Evolutionary conservation across 75 land plant genomes (phyloP).

Genomic region (Selaginella tamariscina): DNA sequence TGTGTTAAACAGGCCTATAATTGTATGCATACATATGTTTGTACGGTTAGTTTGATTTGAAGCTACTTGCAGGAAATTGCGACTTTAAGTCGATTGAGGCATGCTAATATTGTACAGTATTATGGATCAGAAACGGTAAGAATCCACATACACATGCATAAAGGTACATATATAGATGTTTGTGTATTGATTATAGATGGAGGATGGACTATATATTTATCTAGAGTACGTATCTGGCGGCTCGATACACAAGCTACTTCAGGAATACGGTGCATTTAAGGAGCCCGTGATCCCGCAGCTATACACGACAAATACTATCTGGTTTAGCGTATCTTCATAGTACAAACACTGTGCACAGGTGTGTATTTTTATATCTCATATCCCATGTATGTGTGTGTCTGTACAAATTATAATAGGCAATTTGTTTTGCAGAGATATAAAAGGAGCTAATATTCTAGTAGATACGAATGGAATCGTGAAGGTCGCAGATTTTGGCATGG

Average conservation of each 20-base stretch:
- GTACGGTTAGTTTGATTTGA: too few relatives aligned
- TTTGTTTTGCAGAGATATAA: slow-evolving; percentile 70
- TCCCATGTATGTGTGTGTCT: neutral
- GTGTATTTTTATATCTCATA: neutral
- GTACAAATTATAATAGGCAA: too few relatives aligned
- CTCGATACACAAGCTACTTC: slow-evolving; percentile 77
- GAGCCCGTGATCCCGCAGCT: slow-evolving; percentile 77
- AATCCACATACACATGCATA: neutral
- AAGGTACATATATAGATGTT: slow-evolving; percentile 29
- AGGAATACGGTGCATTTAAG: slow-evolving; percentile 75
- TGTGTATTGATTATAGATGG: neutral
- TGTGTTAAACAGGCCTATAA: too few relatives aligned
- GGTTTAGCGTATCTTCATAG: slow-evolving; percentile 85
- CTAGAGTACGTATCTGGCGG: slow-evolving; percentile 92
- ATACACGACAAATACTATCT: slow-evolving; percentile 68
- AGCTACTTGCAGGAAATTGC: slow-evolving; percentile 67
- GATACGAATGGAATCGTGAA: slow-evolving; percentile 81
- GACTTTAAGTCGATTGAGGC: slow-evolving; percentile 70
- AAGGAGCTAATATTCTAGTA: slow-evolving; percentile 94
- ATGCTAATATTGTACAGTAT: slow-evolving; percentile 91
- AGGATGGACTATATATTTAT: slow-evolving; percentile 68
- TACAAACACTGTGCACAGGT: slow-evolving; percentile 88
- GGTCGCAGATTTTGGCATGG: slow-evolving; percentile 97
- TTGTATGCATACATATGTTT: too few relatives aligned
- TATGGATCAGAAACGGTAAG: slow-evolving; percentile 95